Percentiles rank a stretch among this genome's conserved stretches.
Conservation (phyloP, 73 alveolate species). For the Paramecium primaurelia region DNA sequence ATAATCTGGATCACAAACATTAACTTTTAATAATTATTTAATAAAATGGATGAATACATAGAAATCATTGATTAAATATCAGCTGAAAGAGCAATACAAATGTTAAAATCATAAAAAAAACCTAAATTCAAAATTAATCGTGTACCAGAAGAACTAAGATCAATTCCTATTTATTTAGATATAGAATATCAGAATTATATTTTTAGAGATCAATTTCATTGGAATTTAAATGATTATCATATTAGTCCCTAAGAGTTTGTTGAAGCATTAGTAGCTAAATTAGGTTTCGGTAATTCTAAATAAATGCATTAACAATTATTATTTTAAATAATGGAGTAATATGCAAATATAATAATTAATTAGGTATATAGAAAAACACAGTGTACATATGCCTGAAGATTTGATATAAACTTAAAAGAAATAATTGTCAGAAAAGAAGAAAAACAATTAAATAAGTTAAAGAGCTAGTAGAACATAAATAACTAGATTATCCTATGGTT, state of each 20-base stretch:
- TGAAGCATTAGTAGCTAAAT: neutral
- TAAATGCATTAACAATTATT: neutral
- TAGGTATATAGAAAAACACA: conserved; percentile 10
- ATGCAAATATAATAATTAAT: neutral
- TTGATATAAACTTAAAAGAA: neutral
- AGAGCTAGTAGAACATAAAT: neutral
- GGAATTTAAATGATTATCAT: conserved; percentile 29
- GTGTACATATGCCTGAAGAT: neutral
- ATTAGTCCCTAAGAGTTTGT: neutral
- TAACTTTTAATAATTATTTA: no score
- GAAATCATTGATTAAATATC: neutral
- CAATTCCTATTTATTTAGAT: neutral
- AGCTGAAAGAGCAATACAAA: neutral
- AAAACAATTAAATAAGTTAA: neutral
- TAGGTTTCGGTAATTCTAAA: conserved; percentile 25
- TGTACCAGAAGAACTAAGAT: conserved; percentile 23
- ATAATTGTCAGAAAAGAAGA: neutral
- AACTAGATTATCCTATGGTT: neutral
- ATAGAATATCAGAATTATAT: neutral
- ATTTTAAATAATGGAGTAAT: conserved; percentile 37
- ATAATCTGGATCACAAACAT: no score
- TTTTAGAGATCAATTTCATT: neutral
- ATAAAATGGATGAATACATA: neutral
- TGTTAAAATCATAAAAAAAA: neutral
- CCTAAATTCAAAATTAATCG: neutral